Conservation (phyloP, 768 basidiomycete genomes). For the Suillus subluteus region DNA sequence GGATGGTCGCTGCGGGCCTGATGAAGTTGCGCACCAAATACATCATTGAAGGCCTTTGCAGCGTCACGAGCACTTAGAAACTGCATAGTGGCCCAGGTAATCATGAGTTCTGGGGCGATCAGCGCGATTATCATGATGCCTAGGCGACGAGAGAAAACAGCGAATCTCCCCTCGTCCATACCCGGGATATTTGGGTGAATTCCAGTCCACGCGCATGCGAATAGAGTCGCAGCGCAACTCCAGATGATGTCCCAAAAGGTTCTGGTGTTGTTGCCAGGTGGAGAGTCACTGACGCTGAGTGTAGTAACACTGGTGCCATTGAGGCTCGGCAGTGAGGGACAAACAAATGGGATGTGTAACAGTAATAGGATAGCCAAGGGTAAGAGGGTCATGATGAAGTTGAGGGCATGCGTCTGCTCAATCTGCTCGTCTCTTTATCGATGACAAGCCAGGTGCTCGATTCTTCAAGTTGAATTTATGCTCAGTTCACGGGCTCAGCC, state of each 20-base stretch:
- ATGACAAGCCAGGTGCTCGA: too few relatives aligned
- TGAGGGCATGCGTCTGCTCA: neutral
- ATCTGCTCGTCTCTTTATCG: too few relatives aligned
- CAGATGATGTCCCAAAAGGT: conserved; percentile 37
- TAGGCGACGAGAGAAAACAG: conserved; percentile 14
- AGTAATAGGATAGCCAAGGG: neutral
- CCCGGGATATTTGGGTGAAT: conserved; percentile 35
- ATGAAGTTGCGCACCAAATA: neutral
- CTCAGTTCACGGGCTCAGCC: too few relatives aligned
- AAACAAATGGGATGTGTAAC: neutral
- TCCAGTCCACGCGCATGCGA: conserved; percentile 35
- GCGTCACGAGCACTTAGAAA: conserved; percentile 20
- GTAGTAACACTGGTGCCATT: neutral
- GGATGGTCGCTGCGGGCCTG: neutral
- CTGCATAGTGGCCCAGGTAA: conserved; percentile 33
- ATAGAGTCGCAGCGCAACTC: conserved; percentile 31
- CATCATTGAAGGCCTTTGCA: neutral
- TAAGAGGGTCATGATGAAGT: neutral
- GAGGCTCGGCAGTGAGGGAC: neutral
- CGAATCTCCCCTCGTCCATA: conserved; percentile 14
- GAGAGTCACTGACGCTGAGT: neutral
- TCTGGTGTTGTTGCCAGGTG: conserved; percentile 12
- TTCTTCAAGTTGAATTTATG: too few relatives aligned
- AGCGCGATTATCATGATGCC: conserved; percentile 25
- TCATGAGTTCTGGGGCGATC: conserved; percentile 32